These are phyloP conservation scores for Austroboletus rostrupii DNA, from an alignment of 1,284 basidiomycete genomes.

Conservation along the genomic window DNA sequence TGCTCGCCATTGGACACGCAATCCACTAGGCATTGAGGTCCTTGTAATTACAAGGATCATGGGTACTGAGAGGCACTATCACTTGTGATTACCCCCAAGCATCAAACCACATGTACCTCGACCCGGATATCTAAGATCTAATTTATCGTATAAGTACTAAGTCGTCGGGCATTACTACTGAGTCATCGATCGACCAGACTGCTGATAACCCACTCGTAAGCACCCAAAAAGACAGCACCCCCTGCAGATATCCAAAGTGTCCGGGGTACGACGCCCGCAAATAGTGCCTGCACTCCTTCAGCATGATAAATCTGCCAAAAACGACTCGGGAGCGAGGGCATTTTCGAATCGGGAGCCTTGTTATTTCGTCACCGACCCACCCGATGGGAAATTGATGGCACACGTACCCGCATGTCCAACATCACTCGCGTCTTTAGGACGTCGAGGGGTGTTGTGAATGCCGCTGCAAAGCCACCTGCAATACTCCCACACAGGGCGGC, in stretches of 20 bases:
- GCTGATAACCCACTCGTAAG: conserved; percentile 73
- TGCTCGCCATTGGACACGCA: too few species aligned
- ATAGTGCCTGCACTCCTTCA: conserved; percentile 79
- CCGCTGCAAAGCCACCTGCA: conserved; percentile 88
- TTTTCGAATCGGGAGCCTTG: conserved; percentile 46
- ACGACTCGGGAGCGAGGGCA: conserved; percentile 54
- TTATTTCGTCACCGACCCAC: neutral
- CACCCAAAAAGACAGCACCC: conserved; percentile 94
- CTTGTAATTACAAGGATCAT: too few species aligned
- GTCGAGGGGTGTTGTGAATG: conserved; percentile 90
- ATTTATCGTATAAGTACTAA: too few species aligned
- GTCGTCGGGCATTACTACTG: too few species aligned
- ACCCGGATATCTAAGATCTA: too few species aligned
- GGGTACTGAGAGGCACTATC: too few species aligned
- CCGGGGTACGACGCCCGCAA: conserved; percentile 85
- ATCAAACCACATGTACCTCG: too few species aligned
- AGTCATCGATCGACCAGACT: conserved; percentile 15
- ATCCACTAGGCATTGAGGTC: too few species aligned
- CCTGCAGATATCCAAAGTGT: conserved; percentile 96
- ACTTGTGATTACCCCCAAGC: too few species aligned
- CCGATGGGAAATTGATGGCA: neutral
- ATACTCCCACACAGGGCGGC: conserved; percentile 90
- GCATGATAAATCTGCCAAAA: conserved; percentile 62
- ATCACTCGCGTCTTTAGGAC: conserved; percentile 98
- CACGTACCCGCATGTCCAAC: conserved; percentile 78